A percentile compares a stretch with the other conserved stretches of the same genome.
Conservation (phyloP, 371 early-diverging fungal species). For the Lichtheimia corymbifera region DNA sequence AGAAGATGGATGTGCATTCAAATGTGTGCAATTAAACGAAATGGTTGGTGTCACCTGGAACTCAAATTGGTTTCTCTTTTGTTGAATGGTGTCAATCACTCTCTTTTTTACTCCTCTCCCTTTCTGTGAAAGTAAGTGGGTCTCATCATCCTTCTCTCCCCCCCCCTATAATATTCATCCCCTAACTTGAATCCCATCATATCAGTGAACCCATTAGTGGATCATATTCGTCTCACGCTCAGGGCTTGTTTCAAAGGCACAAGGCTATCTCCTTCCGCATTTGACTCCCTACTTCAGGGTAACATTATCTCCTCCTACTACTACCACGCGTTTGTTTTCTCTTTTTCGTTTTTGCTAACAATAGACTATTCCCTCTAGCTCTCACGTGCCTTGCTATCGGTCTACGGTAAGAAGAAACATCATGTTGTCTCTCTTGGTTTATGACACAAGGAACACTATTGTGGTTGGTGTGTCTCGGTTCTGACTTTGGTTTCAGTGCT, state of each 20-base stretch:
- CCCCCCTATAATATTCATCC: too few relatives aligned
- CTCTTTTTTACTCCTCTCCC: conserved; percentile 2
- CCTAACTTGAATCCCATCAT: background rate
- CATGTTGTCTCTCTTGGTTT: too few relatives aligned
- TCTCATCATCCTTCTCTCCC: too few relatives aligned
- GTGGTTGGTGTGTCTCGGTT: background rate
- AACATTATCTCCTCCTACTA: background rate
- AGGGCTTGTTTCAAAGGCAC: conserved; percentile 18
- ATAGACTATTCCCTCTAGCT: background rate
- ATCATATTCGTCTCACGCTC: conserved; percentile 5
- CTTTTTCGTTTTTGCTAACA: too few relatives aligned
- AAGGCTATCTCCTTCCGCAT: conserved; percentile 9
- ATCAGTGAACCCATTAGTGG: background rate
- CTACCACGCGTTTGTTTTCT: too few relatives aligned
- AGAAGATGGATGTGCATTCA: conserved; percentile 2
- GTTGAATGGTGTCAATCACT: conserved; percentile 1
- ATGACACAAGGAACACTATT: too few relatives aligned
- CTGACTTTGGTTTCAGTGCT: conserved; percentile 21
- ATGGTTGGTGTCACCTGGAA: conserved; percentile 3
- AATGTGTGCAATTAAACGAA: too few relatives aligned
- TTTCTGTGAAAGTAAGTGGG: background rate
- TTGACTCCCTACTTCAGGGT: conserved; percentile 11
- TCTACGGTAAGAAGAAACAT: conserved; percentile 7
- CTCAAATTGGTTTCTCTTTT: conserved; percentile 2
- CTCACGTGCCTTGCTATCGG: conserved; percentile 6